Conservation (phyloP, 2,329 filamentous ascomycete species). For the Talaromyces rugulosus region DNA sequence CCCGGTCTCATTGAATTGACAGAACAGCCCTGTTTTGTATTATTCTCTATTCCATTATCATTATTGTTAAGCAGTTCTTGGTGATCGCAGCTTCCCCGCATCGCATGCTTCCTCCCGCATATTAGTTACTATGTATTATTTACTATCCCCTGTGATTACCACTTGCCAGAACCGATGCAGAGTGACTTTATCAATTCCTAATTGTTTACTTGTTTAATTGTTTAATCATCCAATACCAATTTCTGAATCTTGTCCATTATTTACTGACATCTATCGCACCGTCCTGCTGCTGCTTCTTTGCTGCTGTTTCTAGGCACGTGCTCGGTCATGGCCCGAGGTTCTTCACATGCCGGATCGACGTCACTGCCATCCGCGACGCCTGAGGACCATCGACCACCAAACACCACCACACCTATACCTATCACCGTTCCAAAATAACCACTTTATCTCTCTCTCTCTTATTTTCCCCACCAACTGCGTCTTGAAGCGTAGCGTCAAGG, state of each 20-base stretch:
- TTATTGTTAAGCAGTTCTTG: background rate
- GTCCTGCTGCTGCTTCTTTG: background rate
- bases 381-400: background rate
- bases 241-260: background rate
- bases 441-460: background rate
- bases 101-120: background rate
- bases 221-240: background rate
- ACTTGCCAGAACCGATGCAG: background rate
- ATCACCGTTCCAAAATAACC: background rate
- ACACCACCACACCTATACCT: background rate
- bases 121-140: background rate
- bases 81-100: background rate
- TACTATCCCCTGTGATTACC: too few species aligned
- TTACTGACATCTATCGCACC: background rate
- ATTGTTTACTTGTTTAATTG: background rate
- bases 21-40: background rate
- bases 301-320: slow-evolving; percentile 5
- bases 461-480: background rate
- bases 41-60: too few species aligned
- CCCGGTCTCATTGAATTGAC: background rate
- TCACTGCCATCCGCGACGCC: background rate
- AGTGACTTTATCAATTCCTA: background rate
- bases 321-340: slow-evolving; percentile 11
- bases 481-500: background rate
- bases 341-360: slow-evolving; percentile 13